phyloP scores from a whole-genome alignment of 2,329 filamentous ascomycete species.

The Pseudogymnoascus sp. region DNA sequence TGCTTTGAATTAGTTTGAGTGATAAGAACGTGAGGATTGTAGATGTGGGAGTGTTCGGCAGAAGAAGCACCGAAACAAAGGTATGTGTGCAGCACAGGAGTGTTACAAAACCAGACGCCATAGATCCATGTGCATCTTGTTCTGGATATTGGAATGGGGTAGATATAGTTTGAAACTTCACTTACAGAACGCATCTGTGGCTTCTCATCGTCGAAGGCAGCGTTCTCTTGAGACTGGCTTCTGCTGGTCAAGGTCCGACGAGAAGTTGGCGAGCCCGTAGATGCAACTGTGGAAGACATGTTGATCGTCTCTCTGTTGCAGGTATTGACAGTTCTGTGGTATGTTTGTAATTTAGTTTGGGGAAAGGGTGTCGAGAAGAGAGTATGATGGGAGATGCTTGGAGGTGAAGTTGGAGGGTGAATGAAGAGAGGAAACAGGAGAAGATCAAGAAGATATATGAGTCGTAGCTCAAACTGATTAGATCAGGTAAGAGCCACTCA shows the following conservation, averaged over 20 bases:
- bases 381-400: constrained; percentile 19
- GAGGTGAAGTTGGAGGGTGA: constrained; percentile 15
- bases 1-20: constrained; percentile 17
- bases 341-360: constrained; percentile 9
- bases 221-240: constrained; percentile 32
- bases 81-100: neutral
- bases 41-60: neutral
- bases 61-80: neutral
- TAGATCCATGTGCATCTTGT: neutral
- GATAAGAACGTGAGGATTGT: constrained; percentile 10
- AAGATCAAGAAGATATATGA: constrained; percentile 24
- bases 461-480: constrained; percentile 24
- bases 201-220: constrained; percentile 20
- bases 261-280: constrained; percentile 37
- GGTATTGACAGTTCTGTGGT: neutral
- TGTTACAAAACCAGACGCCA: neutral
- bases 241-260: constrained; percentile 31
- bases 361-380: constrained; percentile 28
- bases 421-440: constrained; percentile 20
- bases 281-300: constrained; percentile 35
- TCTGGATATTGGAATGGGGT: neutral
- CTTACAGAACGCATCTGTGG: constrained; percentile 28
- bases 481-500: constrained; percentile 25
- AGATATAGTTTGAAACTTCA: constrained; percentile 14
- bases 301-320: constrained; percentile 15